A percentile compares a stretch with the other conserved stretches of the same genome.
phyloP scores from a whole-genome alignment of 2,329 filamentous ascomycete species.

The Sclerotinia nivalis region DNA sequence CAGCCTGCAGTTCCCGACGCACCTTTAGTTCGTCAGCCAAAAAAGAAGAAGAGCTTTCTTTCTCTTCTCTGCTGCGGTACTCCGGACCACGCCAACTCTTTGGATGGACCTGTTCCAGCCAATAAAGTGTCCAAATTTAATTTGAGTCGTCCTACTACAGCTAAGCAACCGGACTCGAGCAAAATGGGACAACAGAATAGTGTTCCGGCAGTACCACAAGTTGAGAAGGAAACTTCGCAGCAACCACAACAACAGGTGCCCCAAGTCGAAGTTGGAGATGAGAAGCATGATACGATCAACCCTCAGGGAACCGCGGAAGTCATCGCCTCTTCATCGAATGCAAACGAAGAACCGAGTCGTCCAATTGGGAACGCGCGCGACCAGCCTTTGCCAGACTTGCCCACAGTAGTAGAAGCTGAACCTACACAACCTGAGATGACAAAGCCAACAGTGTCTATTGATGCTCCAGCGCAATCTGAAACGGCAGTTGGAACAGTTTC shows the following conservation, averaged over 20 bases:
- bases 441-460: constrained; percentile 28
- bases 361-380: constrained; percentile 32
- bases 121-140: constrained; percentile 48
- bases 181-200: constrained; percentile 28
- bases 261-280: constrained; percentile 27
- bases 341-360: constrained; percentile 33
- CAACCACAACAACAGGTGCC: constrained; percentile 31
- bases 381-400: constrained; percentile 39
- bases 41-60: constrained; percentile 48
- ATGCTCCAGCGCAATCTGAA: constrained; percentile 21
- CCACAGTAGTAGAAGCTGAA: constrained; percentile 37
- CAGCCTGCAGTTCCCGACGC: constrained; percentile 38
- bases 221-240: constrained; percentile 37
- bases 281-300: constrained; percentile 24
- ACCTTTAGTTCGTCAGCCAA: constrained; percentile 36
- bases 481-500: neutral
- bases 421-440: constrained; percentile 32
- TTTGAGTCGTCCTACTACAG: constrained; percentile 39
- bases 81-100: constrained; percentile 43
- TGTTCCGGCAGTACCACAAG: constrained; percentile 26
- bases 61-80: constrained; percentile 53
- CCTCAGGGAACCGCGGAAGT: constrained; percentile 23
- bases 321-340: constrained; percentile 22
- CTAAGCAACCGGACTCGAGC: constrained; percentile 38
- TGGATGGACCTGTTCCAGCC: constrained; percentile 47